Percentiles rank a stretch among this genome's conserved stretches.
phyloP scores from a whole-genome alignment of 768 basidiomycete species.

The Sarcomyxa edulis region DNA sequence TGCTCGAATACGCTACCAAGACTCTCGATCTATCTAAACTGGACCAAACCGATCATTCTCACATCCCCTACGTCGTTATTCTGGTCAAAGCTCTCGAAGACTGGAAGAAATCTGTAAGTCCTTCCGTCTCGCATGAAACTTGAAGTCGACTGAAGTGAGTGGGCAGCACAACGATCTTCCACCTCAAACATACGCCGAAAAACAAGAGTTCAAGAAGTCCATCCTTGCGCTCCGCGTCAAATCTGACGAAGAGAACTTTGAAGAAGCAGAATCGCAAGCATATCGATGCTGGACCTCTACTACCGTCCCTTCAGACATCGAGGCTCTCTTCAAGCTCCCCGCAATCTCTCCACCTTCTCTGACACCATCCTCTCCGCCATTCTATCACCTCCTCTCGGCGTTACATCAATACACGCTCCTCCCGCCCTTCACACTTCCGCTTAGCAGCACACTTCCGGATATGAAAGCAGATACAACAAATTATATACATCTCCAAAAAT shows the following conservation, averaged over 20 bases:
- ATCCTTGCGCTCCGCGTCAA: slow-evolving; percentile 66
- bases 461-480: slow-evolving; percentile 88
- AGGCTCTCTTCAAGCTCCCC: slow-evolving; percentile 57
- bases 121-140: background rate
- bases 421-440: slow-evolving; percentile 60
- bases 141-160: background rate
- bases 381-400: slow-evolving; percentile 75
- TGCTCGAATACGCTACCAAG: slow-evolving; percentile 61
- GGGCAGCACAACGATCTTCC: slow-evolving; percentile 60
- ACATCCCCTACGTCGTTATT: slow-evolving; percentile 87
- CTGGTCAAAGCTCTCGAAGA: slow-evolving; percentile 78
- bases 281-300: slow-evolving; percentile 70
- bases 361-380: slow-evolving; percentile 49
- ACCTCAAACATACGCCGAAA: slow-evolving; percentile 58
- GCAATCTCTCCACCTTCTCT: slow-evolving; percentile 37
- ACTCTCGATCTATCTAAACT: slow-evolving; percentile 69
- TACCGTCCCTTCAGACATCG: slow-evolving; percentile 62
- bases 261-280: slow-evolving; percentile 87
- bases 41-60: slow-evolving; percentile 86
- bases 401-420: slow-evolving; percentile 54
- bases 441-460: slow-evolving; percentile 87
- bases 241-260: slow-evolving; percentile 94
- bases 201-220: slow-evolving; percentile 68
- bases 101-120: slow-evolving; percentile 72
- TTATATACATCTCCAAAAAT: slow-evolving; percentile 79